A percentile compares a stretch with the other conserved stretches of the same genome.
Conservation (phyloP, 2,329 filamentous ascomycete genomes). For the Teratosphaeriaceae sp. region DNA sequence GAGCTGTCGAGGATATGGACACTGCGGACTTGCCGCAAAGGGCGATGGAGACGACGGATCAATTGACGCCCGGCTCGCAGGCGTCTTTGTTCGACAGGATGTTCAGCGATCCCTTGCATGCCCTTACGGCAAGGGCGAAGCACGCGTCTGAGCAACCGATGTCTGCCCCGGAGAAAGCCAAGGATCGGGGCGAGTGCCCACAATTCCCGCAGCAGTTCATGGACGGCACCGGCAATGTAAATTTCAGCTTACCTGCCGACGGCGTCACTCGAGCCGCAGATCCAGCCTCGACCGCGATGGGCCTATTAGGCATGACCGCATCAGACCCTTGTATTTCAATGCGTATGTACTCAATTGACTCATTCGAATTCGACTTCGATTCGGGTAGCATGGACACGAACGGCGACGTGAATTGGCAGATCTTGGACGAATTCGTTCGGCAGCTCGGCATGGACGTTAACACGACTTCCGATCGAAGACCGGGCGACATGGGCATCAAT, state of each 20-base stretch:
- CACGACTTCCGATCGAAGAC: conserved; percentile 9
- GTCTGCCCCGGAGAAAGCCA: too few species aligned
- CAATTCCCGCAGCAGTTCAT: too few species aligned
- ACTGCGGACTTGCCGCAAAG: background rate
- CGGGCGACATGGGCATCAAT: conserved; percentile 7
- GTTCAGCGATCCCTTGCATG: background rate
- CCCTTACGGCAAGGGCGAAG: background rate
- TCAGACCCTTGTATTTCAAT: background rate
- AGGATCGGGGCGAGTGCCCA: too few species aligned
- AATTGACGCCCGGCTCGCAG: background rate
- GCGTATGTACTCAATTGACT: conserved; percentile 22
- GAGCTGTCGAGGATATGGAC: background rate
- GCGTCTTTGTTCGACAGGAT: background rate
- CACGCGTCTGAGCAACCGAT: too few species aligned
- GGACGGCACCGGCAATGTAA: background rate
- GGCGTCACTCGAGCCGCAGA: background rate
- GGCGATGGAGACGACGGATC: too few species aligned
- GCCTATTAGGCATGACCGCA: conserved; percentile 3
- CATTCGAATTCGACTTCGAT: conserved; percentile 15
- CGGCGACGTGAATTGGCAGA: conserved; percentile 40
- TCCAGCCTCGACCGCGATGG: background rate
- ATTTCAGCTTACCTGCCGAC: background rate
- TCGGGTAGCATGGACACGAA: conserved; percentile 30
- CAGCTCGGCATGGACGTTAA: conserved; percentile 40
- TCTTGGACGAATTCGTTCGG: conserved; percentile 42